Base-by-base conservation (phyloP, 768 basidiomycete species). In the Cyclocybe aegerita region DNA sequence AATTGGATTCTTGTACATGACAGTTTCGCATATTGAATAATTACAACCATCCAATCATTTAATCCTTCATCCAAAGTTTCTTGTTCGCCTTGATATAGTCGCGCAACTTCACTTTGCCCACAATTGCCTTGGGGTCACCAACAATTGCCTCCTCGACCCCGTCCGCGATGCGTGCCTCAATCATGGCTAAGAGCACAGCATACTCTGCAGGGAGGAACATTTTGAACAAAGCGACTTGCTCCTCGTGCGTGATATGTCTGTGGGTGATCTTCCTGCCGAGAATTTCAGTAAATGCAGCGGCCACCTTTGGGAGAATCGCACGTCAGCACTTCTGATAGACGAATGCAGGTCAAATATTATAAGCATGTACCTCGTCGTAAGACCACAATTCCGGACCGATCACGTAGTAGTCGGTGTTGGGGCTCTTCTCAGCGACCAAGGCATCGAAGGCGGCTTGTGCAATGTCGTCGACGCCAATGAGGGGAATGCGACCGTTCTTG, bases 391-490 rank as follows among this genome's bases (percentile, higher is more conserved):
- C 48, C 4, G 53, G 53, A 11, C 53, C 48, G 4, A 54, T 10
- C 14, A 54, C 11, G 11, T 31, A 49, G 30, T 17, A 35, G 34
- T 48, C 53, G 7, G 2, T 38, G n/a, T 45, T 49, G 6, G 43
- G 38, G 17, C 57, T 56, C 39, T 44, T 46, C 9, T 55, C 56
- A 15, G 52, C 52, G 9, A 52, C 49, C 6, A 65, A 47, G 4
- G 63, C 63, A 15, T 62, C 55, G 49, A 56, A 53, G 2, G 61
- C 65, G 7, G 58, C 61, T 12, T 66, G 58, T 9, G 65, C 65
- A 33, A 68, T 66, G 42, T 44, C 61, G 60, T 57, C 15, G 60
- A 61, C 10, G 15, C 59, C 58, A 12, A 65, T 52, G 15, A 49
- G 61, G 3, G 60, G 56, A 4, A 65, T 30, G 7, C 43, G 36